A percentile compares a stretch with the other conserved stretches of the same genome.
These are phyloP conservation scores for Ceriops tagal DNA, from an alignment of 345 rosid species.

Conservation along the genomic window DNA sequence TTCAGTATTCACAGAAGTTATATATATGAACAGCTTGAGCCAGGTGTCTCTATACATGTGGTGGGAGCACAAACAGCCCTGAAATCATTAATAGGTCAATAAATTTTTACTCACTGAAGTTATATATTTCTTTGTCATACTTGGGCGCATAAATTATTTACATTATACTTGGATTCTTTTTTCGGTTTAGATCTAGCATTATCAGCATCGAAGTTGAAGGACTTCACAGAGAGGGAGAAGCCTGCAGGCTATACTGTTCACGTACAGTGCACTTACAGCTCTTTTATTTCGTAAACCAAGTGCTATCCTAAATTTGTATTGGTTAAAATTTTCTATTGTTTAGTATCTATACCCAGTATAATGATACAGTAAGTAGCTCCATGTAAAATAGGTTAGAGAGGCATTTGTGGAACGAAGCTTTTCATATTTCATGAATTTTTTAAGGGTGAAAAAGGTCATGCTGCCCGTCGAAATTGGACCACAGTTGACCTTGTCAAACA, in stretches of 20 bases:
- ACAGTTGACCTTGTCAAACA: too few species aligned
- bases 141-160: background rate
- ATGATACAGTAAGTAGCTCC: constrained; percentile 23
- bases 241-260: constrained; percentile 68
- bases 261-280: constrained; percentile 32
- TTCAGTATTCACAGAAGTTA: too few species aligned
- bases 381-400: constrained; percentile 23
- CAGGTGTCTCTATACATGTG: constrained; percentile 79
- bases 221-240: constrained; percentile 84
- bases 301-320: constrained; percentile 17
- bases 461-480: too few species aligned
- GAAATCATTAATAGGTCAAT: constrained; percentile 76
- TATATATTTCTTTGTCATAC: too few species aligned
- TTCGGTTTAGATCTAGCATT: constrained; percentile 71
- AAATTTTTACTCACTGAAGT: too few species aligned
- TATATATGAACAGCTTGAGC: constrained; percentile 57
- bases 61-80: constrained; percentile 81
- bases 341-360: constrained; percentile 8
- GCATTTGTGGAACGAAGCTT: too few species aligned
- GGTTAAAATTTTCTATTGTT: background rate
- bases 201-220: constrained; percentile 82
- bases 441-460: too few species aligned
- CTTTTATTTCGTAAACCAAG: constrained; percentile 5
- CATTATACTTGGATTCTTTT: constrained; percentile 5
- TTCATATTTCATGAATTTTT: too few species aligned